These are phyloP conservation scores for Raphanus hybrid DNA, from an alignment of 441 rosid genomes.

Conservation along the genomic window DNA sequence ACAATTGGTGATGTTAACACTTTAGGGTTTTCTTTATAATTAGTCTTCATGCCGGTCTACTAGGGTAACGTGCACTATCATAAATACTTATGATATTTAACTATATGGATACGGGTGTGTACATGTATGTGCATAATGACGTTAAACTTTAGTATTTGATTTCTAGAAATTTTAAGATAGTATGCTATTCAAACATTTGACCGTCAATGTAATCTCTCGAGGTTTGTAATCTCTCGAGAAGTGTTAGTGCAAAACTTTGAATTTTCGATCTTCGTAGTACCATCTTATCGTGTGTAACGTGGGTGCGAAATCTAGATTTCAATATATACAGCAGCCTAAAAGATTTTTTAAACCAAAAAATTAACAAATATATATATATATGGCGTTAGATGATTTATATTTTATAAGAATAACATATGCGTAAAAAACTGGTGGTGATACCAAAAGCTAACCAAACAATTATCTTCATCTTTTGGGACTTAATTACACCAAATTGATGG, in stretches of 20 bases:
- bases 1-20: not conserved
- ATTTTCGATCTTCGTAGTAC: conserved; percentile 15
- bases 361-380: not conserved
- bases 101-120: not conserved
- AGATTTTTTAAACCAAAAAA: not conserved
- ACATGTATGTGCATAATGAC: not conserved
- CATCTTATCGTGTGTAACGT: not conserved
- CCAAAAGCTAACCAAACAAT: not conserved
- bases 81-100: conserved; percentile 4
- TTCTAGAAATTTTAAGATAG: not conserved
- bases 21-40: not conserved
- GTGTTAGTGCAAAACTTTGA: conserved; percentile 7
- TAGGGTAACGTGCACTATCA: not conserved
- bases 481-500: not conserved
- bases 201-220: conserved; percentile 16
- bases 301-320: not conserved
- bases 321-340: not conserved
- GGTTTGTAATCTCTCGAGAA: conserved; percentile 10
- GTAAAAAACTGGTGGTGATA: conserved; percentile 1
- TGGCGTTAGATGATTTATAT: not conserved
- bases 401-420: not conserved
- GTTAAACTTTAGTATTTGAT: not conserved
- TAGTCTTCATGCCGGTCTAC: conserved; percentile 21
- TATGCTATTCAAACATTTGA: conserved; percentile 16
- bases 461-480: not conserved